Evolutionary conservation across 1,284 basidiomycete species (phyloP).

Genomic region (Trametes hirsuta): DNA sequence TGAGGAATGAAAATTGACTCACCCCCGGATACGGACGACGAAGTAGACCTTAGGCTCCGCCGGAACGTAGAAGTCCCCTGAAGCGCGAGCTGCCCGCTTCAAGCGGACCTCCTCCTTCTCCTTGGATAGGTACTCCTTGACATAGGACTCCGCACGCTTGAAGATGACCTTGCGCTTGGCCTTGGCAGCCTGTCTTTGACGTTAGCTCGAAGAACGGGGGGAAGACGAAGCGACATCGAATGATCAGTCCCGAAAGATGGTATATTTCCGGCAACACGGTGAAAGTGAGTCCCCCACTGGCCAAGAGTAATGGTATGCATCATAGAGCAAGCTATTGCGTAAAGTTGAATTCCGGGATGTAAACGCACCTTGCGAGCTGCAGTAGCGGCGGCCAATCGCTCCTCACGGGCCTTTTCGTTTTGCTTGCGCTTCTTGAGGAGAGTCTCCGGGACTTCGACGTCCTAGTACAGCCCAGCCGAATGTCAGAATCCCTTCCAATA

Average conservation of each 20-base stretch:
- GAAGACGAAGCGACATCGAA: not conserved
- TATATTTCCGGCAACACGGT: slow-evolving; percentile 85
- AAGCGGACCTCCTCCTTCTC: slow-evolving; percentile 98
- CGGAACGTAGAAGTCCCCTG: slow-evolving; percentile 97
- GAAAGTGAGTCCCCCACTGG: slow-evolving; percentile 59
- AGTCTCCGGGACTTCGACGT: slow-evolving; percentile 96
- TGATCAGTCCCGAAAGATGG: slow-evolving; percentile 98
- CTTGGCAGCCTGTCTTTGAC: slow-evolving; percentile 70
- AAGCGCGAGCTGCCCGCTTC: slow-evolving; percentile 89
- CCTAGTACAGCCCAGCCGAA: slow-evolving; percentile 44
- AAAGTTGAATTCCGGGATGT: slow-evolving; percentile 3
- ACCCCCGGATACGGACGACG: slow-evolving; percentile 96
- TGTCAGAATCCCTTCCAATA: slow-evolving; percentile 12
- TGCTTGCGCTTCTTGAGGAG: slow-evolving; percentile 99
- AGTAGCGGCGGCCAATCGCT: slow-evolving; percentile 84
- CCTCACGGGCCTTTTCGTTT: slow-evolving; percentile 97
- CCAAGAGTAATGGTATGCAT: slow-evolving; percentile 84
- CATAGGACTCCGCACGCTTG: slow-evolving; percentile 99
- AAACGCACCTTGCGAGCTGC: slow-evolving; percentile 90
- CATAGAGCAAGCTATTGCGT: slow-evolving; percentile 48
- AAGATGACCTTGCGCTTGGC: slow-evolving; percentile 97
- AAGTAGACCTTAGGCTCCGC: slow-evolving; percentile 98
- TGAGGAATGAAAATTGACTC: slow-evolving; percentile 37
- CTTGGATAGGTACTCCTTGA: slow-evolving; percentile 92
- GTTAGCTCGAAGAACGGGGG: slow-evolving; percentile 32